phyloP scores from a whole-genome alignment of 78 protist species.

The Dictyostelium intermedium region DNA sequence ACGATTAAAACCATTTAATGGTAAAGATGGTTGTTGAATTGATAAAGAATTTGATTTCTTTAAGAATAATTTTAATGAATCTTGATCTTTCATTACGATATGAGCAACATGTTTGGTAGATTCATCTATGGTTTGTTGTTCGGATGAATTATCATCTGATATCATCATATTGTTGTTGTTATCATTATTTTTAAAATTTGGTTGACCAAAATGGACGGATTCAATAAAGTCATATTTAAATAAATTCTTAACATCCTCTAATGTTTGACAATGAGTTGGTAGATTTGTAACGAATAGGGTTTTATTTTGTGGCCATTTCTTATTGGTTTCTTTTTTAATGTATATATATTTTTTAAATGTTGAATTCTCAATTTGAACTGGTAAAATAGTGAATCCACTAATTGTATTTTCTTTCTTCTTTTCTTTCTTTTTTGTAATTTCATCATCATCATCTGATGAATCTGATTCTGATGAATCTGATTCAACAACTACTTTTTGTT shows the following conservation, averaged over 20 bases:
- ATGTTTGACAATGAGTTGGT: constrained; percentile 19
- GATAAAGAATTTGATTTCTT: not conserved
- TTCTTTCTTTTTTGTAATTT: not conserved
- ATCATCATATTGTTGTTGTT: not conserved
- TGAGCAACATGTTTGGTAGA: constrained; percentile 19
- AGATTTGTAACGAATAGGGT: constrained; percentile 50
- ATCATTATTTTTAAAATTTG: not conserved
- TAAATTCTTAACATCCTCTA: constrained; percentile 6
- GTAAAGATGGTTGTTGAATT: constrained; percentile 20
- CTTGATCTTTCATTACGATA: constrained; percentile 26
- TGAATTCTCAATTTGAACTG: constrained; percentile 20
- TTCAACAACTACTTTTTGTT: not conserved
- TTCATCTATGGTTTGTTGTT: not conserved
- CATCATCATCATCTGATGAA: not conserved
- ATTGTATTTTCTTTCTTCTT: constrained; percentile 8
- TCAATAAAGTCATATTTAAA: constrained; percentile 45
- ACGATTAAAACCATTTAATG: constrained; percentile 38
- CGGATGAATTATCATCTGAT: not conserved
- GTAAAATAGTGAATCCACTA: constrained; percentile 53
- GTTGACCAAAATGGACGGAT: constrained; percentile 5
- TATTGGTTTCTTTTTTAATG: constrained; percentile 50
- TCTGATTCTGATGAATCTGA: not conserved
- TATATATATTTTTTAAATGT: constrained; percentile 33
- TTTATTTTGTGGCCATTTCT: constrained; percentile 59
- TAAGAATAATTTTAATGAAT: constrained; percentile 25